A percentile compares a stretch with the other conserved stretches of the same genome.
Conservation (phyloP, 1,284 basidiomycete genomes). For the Boletus mariae region DNA sequence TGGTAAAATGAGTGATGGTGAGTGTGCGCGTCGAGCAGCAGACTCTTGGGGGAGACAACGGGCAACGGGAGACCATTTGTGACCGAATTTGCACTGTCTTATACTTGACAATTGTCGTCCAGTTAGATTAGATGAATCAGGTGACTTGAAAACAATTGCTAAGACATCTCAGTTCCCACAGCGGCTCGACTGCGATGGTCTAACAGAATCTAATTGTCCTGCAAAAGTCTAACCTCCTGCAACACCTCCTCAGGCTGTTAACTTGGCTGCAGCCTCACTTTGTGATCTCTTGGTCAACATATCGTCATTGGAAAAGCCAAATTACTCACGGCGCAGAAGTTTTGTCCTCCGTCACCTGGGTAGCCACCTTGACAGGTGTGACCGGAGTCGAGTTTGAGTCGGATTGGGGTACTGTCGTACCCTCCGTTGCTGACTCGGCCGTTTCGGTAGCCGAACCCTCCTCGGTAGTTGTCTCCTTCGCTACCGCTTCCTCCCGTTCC, state of each 20-base stretch:
- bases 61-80: background rate
- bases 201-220: background rate
- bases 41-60: background rate
- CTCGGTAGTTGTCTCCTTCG: constrained; percentile 1
- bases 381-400: constrained; percentile 1
- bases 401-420: constrained; percentile 1
- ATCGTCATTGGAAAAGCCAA: background rate
- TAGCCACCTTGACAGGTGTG: background rate
- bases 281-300: constrained; percentile 8
- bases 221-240: background rate
- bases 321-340: constrained; percentile 14
- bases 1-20: constrained; percentile 18
- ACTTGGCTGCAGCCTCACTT: background rate
- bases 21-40: constrained; percentile 13
- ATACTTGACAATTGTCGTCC: background rate
- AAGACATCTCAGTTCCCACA: background rate
- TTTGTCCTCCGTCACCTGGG: constrained; percentile 6
- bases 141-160: background rate
- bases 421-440: background rate
- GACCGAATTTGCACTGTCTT: background rate
- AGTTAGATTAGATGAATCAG: background rate
- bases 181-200: background rate
- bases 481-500: constrained; percentile 22
- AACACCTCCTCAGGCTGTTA: constrained; percentile 6
- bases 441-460: background rate